A percentile compares a stretch with the other conserved stretches of the same genome.
Evolutionary conservation across 2,329 filamentous ascomycete genomes (phyloP).

Genomic region (Pezicula radicicola): DNA sequence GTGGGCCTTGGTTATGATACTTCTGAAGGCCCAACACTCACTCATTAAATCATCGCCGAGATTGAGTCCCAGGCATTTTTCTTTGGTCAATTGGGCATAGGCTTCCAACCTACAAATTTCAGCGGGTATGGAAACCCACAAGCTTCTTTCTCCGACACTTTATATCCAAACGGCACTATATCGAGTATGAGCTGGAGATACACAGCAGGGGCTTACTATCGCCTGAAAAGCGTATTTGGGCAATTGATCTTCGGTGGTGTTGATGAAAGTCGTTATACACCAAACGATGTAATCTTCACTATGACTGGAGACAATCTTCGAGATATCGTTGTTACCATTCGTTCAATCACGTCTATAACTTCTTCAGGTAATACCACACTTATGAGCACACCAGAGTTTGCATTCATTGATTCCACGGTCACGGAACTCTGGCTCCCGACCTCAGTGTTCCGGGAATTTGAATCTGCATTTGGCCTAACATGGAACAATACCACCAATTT

Average conservation of each 20-base stretch:
- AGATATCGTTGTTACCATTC: conserved; percentile 35
- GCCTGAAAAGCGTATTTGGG: conserved; percentile 30
- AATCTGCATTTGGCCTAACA: conserved; percentile 28
- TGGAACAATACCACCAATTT: conserved; percentile 23
- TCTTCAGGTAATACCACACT: conserved; percentile 13
- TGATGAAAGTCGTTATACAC: conserved; percentile 34
- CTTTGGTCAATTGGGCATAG: conserved; percentile 37
- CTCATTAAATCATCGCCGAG: conserved; percentile 16
- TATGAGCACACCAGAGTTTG: conserved; percentile 16
- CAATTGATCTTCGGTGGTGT: conserved; percentile 39
- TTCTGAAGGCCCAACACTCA: conserved; percentile 12
- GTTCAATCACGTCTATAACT: conserved; percentile 31
- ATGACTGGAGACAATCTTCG: conserved; percentile 36
- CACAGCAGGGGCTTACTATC: conserved; percentile 37
- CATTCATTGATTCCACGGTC: conserved; percentile 30
- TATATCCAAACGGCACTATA: conserved; percentile 32
- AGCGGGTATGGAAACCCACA: conserved; percentile 31
- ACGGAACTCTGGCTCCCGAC: conserved; percentile 32
- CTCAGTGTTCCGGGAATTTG: conserved; percentile 28
- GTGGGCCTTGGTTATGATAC: conserved; percentile 18
- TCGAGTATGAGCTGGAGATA: conserved; percentile 39
- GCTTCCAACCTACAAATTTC: conserved; percentile 37
- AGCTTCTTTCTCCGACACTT: conserved; percentile 31
- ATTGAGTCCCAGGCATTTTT: conserved; percentile 15
- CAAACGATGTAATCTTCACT: conserved; percentile 34